Conservation (phyloP, 495 filamentous ascomycete species). For the Podospora sp. region DNA sequence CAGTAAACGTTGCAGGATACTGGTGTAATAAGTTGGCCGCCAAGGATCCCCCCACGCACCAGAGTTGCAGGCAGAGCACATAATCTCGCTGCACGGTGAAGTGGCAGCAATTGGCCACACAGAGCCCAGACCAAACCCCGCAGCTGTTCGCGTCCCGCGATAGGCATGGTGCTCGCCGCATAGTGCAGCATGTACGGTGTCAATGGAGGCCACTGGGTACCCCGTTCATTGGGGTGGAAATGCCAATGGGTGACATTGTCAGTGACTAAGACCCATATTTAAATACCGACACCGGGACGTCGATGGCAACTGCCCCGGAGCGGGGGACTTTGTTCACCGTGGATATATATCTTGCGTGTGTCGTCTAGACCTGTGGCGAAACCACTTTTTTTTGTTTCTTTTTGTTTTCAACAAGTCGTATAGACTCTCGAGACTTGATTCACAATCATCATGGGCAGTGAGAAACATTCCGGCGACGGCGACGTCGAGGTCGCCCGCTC, state of each 20-base stretch:
- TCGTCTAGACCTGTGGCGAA: too few species aligned
- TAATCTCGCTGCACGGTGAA: constrained; percentile 1
- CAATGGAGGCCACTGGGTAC: background rate
- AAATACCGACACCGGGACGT: background rate
- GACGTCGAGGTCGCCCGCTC: background rate
- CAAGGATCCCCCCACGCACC: background rate
- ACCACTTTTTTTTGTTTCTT: background rate
- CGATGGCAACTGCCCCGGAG: background rate
- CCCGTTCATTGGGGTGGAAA: too few species aligned
- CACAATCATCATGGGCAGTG: background rate
- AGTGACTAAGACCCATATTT: background rate
- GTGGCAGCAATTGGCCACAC: background rate
- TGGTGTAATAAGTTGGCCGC: background rate
- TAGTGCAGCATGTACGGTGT: background rate
- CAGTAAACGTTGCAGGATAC: background rate
- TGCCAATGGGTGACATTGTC: background rate
- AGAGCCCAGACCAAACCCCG: background rate
- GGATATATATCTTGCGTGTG: too few species aligned
- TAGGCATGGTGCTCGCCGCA: background rate
- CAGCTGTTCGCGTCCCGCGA: background rate
- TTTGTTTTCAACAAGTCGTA: too few species aligned
- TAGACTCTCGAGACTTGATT: too few species aligned
- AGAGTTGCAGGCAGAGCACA: background rate
- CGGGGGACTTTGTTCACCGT: background rate
- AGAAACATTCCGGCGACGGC: background rate